A percentile compares a stretch with the other conserved stretches of the same genome.
Conservation (phyloP, 2,329 filamentous ascomycete genomes). For the Alternaria gansuensis region DNA sequence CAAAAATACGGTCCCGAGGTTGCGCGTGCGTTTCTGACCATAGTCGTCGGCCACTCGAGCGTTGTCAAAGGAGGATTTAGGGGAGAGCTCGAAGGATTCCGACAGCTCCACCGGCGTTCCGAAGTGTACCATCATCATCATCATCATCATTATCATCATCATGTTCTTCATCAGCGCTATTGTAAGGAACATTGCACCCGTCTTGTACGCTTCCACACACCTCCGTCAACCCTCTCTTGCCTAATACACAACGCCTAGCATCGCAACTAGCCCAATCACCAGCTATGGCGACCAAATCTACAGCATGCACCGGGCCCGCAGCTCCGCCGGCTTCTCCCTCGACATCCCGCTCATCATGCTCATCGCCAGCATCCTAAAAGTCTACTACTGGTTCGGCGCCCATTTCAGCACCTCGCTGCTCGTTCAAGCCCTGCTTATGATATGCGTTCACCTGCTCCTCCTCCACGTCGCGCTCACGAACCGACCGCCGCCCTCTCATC, state of each 20-base stretch:
- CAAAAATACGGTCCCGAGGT: conserved; percentile 1
- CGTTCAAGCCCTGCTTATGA: conserved; percentile 68
- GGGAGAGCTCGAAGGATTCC: conserved; percentile 1
- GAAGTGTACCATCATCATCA: conserved; percentile 9
- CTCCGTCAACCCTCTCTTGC: neutral
- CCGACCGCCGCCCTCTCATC: conserved; percentile 57
- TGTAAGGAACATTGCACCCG: conserved; percentile 50
- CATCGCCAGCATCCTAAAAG: conserved; percentile 69
- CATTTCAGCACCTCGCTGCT: conserved; percentile 68
- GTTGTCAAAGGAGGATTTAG: neutral
- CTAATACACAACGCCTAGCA: conserved; percentile 52
- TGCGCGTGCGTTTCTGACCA: neutral
- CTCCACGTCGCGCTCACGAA: conserved; percentile 69
- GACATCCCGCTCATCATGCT: conserved; percentile 75
- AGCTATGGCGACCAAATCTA: conserved; percentile 74
- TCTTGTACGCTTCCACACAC: conserved; percentile 43
- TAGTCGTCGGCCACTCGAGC: neutral
- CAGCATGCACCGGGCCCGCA: conserved; percentile 67
- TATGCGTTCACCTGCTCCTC: conserved; percentile 65
- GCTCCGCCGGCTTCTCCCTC: conserved; percentile 70
- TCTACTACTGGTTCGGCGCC: conserved; percentile 72
- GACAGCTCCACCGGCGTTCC: conserved; percentile 13
- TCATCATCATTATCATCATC: neutral
- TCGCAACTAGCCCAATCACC: conserved; percentile 69
- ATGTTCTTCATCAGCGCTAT: conserved; percentile 52